Base-by-base conservation (phyloP, 768 basidiomycete species). In the Pulveroboletus sp. region DNA sequence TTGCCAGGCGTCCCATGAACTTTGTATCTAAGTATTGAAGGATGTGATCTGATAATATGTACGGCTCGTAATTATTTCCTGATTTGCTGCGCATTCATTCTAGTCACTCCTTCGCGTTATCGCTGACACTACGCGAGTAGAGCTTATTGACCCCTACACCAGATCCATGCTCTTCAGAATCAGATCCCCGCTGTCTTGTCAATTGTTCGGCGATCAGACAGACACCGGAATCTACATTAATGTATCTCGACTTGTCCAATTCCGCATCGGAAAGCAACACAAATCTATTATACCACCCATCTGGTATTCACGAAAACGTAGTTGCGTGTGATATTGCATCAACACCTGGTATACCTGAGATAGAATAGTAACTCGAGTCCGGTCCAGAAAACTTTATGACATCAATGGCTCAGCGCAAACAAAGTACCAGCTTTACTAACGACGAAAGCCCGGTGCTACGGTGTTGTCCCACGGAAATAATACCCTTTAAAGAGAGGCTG, bases 401-500 rank as follows among this genome's bases (percentile, higher is more conserved):
- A 51, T 54, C 35, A 20, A 47, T 35, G 57, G 37, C 44, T 29
- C 45, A 49, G 53, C 42, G 41, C 14, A 42, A 45, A 50, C 6
- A 58, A 56, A 59, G 55, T 48, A 45, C 59, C 62, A 59, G 53
- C 63, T 56, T 50, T 24, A 50, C 49, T 27, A 53, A 55, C 51
- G 48, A 63, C 26, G 37, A 63, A 61, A 56, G 36, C 49, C 59
- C 36, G 31, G 16, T 45, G 39, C 43, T 26, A 43, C 35, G 49
- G 55, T 63, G 57, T 63, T 51, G 43, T 55, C 51, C 43, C 43
- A 50, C 4, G 47, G 37, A 35, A 19, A 35, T 16, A n/a, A 48
- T 17, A 36, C 3, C 20, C n/a, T 42, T 54, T n/a, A 67, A 32
- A 71, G 48, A 24, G 68, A 64, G 10, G 62, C 55, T n/a, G 60